These are phyloP conservation scores for Oxyria digyna DNA, from an alignment of 148 eudicot genomes.

Conservation along the genomic window DNA sequence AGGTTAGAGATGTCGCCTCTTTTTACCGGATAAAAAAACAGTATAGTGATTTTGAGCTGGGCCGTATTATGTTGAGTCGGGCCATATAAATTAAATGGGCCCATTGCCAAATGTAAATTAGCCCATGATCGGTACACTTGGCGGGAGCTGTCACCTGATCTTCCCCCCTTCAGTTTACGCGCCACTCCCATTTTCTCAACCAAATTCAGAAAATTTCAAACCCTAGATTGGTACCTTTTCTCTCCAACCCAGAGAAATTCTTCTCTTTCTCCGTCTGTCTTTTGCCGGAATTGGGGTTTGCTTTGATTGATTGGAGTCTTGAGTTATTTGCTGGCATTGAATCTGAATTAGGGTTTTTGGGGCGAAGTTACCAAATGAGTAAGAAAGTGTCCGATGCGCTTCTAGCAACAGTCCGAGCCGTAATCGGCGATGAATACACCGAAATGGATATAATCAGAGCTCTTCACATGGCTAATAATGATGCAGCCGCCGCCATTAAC, in stretches of 20 bases:
- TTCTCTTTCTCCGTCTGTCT: neutral
- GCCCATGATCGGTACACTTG: neutral
- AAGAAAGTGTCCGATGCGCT: slow-evolving; percentile 48
- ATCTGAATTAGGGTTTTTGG: slow-evolving; percentile 18
- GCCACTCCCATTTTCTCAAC: neutral
- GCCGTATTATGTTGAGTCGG: no score
- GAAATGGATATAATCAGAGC: slow-evolving; percentile 92
- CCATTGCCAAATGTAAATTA: neutral
- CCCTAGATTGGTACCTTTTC: neutral
- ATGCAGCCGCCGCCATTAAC: slow-evolving; percentile 84
- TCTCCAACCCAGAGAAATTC: neutral
- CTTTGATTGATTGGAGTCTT: neutral
- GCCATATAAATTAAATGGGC: neutral
- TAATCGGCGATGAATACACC: slow-evolving; percentile 64
- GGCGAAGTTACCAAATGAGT: slow-evolving; percentile 29
- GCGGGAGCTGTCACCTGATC: neutral
- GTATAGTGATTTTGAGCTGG: neutral
- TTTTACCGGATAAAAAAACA: no score
- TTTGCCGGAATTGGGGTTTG: neutral
- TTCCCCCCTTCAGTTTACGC: neutral
- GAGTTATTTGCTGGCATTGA: neutral
- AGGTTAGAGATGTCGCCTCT: no score
- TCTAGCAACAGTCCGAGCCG: slow-evolving; percentile 48
- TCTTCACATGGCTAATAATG: slow-evolving; percentile 85
- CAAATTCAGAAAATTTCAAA: neutral